Base-by-base conservation (phyloP, 2,329 filamentous ascomycete species). In the Fusarium sp. region DNA sequence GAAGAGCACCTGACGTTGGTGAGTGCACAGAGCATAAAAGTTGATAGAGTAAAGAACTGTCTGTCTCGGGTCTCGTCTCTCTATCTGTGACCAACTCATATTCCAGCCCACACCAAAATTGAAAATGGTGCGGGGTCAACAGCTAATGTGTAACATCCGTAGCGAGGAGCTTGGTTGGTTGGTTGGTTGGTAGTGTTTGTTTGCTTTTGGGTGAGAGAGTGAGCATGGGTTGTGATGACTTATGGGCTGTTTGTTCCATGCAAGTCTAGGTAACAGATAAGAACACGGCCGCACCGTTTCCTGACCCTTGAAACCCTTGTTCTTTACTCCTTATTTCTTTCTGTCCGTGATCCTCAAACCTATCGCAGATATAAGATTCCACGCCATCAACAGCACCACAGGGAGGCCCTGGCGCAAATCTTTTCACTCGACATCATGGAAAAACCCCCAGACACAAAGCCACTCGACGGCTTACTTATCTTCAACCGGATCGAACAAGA, bases 61-160 rank as follows among this genome's bases (percentile, higher is more conserved):
- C 19, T 19, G 19, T 19, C 19, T 19, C 19, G 19, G 19, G 19
- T 19, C 19, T 19, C 19, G 19, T 19, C 19, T 19, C 19, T 19
- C 19, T 19, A 19, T 19, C 19, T 13, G 31, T 37, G 10, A 9
- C 36, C 36, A 37, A 32, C 21, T 49, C 19, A 29, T 27, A 35
- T 49, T 35, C 39, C 29, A n/a, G 44, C 9, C 23, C 6, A 8
- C 23, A 19, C 19, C 19, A 19, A 19, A 15, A 27, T 3, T 29
- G 23, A n/a, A 42, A 49, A 41, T 14, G n/a, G 37, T 51, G 51
- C 51, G 51, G 46, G 51, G 51, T 54, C 51, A 54, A 21, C 13
- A 41, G 51, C 37, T 9, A 36, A 27, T 43, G 43, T 56, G 53
- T 38, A 57, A 56, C 51, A 48, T 38, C 27, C 21, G 27, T 21